These are phyloP conservation scores for Neurospora pannonica DNA, from an alignment of 495 filamentous ascomycete species.

Conservation along the genomic window DNA sequence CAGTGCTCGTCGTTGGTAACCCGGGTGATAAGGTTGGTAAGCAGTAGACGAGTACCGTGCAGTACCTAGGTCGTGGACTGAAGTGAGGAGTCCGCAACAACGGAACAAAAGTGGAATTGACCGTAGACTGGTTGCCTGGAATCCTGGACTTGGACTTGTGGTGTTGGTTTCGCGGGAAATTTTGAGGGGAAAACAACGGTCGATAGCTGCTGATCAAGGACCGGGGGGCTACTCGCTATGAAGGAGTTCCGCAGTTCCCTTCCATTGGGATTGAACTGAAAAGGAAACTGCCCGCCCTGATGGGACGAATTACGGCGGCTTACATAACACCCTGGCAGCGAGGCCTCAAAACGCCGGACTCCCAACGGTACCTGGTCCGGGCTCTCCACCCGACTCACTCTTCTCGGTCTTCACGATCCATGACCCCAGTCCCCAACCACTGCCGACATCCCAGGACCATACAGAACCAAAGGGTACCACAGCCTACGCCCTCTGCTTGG, in stretches of 20 bases:
- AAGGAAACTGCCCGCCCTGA: not conserved
- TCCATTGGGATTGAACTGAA: not conserved
- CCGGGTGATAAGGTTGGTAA: not conserved
- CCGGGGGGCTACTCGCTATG: not conserved
- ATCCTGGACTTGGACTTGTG: not conserved
- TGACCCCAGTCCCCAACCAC: not conserved
- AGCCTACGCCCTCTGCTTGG: not conserved
- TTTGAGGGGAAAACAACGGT: conserved; percentile 21
- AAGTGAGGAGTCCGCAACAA: not conserved
- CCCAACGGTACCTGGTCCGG: not conserved
- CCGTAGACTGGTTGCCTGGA: not conserved
- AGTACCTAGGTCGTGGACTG: not conserved
- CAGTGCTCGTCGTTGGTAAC: not conserved
- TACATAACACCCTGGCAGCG: conserved; percentile 5
- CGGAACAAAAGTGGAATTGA: not conserved
- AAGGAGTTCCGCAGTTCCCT: not conserved
- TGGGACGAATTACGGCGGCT: conserved; percentile 8
- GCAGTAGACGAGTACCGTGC: not conserved
- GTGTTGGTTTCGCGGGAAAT: conserved; percentile 11
- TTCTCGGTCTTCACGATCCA: not conserved
- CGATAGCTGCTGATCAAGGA: conserved; percentile 12
- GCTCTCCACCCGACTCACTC: not conserved
- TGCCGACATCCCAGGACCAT: not conserved
- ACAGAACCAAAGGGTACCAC: not conserved
- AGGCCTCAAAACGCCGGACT: not conserved